Evolutionary conservation across 768 basidiomycete genomes (phyloP).

Genomic region (Tricholomella constricta): DNA sequence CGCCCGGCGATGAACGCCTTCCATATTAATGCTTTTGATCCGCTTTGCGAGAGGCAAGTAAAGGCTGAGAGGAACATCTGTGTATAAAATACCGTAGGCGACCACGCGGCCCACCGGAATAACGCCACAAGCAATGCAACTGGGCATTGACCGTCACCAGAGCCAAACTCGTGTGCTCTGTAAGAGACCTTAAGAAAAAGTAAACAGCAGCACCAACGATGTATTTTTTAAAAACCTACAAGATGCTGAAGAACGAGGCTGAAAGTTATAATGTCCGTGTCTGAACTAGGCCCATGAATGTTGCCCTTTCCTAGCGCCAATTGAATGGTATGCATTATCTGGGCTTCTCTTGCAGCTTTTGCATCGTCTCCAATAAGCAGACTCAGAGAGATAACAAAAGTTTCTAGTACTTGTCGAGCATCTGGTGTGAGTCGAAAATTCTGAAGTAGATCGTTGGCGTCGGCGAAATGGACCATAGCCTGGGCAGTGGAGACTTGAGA

Average conservation of each 20-base stretch:
- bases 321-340: constrained; percentile 68
- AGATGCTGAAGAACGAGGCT: constrained; percentile 62
- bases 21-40: constrained; percentile 51
- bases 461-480: constrained; percentile 49
- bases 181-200: constrained; percentile 48
- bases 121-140: constrained; percentile 56
- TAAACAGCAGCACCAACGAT: constrained; percentile 9
- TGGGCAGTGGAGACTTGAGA: constrained; percentile 64
- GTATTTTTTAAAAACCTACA: constrained; percentile 38
- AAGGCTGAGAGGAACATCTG: constrained; percentile 68
- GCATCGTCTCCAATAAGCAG: constrained; percentile 69
- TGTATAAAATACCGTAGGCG: constrained; percentile 63
- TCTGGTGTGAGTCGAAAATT: constrained; percentile 52
- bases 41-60: constrained; percentile 58
- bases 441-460: constrained; percentile 56
- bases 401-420: constrained; percentile 59
- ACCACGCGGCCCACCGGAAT: constrained; percentile 65
- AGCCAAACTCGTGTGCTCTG: constrained; percentile 62
- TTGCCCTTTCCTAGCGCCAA: constrained; percentile 59
- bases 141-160: constrained; percentile 55
- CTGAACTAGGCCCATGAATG: constrained; percentile 56
- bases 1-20: constrained; percentile 71
- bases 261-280: constrained; percentile 66
- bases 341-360: constrained; percentile 68
- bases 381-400: constrained; percentile 58